Conservation (phyloP, 148 eudicot species). For the Amaranthus hypochondriacus region DNA sequence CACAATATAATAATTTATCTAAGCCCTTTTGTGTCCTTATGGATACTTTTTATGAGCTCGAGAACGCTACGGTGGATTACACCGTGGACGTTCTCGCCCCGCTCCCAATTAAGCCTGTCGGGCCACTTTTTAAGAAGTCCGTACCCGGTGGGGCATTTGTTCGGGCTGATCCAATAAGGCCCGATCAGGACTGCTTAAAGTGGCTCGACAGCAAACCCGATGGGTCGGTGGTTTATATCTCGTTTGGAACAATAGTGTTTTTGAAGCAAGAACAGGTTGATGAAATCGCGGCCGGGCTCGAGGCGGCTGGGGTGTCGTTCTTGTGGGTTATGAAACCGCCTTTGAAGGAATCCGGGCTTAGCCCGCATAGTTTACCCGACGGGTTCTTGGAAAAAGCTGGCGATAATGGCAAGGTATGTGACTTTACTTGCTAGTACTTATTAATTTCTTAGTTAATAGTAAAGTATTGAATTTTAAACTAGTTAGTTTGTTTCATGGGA, state of each 20-base stretch:
- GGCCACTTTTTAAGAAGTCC: constrained; percentile 50
- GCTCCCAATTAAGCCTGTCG: constrained; percentile 55
- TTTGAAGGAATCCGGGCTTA: constrained; percentile 18
- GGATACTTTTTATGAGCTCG: constrained; percentile 75
- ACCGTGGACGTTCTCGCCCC: constrained; percentile 28
- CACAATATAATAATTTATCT: constrained; percentile 46
- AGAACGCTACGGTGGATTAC: constrained; percentile 44
- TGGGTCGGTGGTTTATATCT: constrained; percentile 59
- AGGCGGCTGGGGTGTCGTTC: constrained; percentile 44
- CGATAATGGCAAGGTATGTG: constrained; percentile 45
- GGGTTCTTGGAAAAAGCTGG: constrained; percentile 58
- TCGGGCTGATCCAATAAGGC: constrained; percentile 44
- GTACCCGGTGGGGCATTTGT: constrained; percentile 16
- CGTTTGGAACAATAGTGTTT: constrained; percentile 62
- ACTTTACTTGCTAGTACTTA: background rate
- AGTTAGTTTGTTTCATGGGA: no score
- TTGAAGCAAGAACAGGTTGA: constrained; percentile 60
- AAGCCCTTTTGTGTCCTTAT: constrained; percentile 58
- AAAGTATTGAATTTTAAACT: no score
- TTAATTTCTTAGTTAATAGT: background rate
- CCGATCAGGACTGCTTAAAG: constrained; percentile 37
- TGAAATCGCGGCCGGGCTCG: constrained; percentile 62
- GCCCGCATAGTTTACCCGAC: constrained; percentile 38
- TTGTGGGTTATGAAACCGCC: constrained; percentile 79
- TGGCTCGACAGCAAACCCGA: constrained; percentile 58